These are phyloP conservation scores for Podospora comata DNA, from an alignment of 495 filamentous ascomycete genomes.

Conservation along the genomic window DNA sequence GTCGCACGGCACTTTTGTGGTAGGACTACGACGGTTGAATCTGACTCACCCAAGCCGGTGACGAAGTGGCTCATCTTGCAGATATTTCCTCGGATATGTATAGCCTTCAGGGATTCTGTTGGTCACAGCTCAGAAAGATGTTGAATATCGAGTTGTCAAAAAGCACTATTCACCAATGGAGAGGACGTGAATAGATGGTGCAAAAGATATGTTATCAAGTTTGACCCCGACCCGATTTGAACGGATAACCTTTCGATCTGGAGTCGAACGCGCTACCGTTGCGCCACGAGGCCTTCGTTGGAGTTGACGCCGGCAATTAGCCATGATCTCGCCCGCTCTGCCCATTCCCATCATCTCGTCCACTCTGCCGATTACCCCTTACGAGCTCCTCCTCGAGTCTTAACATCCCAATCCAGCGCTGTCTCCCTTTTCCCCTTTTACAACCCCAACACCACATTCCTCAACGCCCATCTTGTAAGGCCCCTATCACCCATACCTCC, in stretches of 20 bases:
- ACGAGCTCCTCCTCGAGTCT: not conserved
- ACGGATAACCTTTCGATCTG: conserved; percentile 20
- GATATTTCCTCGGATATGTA: not conserved
- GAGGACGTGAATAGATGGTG: too few relatives aligned
- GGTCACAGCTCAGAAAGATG: not conserved
- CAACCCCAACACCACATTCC: too few relatives aligned
- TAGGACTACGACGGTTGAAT: not conserved
- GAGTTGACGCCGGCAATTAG: not conserved
- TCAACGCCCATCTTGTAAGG: too few relatives aligned
- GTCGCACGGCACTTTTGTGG: not conserved
- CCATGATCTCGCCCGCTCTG: not conserved
- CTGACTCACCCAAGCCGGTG: not conserved
- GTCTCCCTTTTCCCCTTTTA: too few relatives aligned
- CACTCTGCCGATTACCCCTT: too few relatives aligned
- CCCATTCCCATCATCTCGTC: too few relatives aligned
- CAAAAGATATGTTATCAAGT: not conserved
- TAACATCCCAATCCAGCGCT: too few relatives aligned
- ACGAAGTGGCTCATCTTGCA: not conserved
- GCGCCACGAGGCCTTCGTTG: conserved; percentile 13
- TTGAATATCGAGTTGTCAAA: not conserved
- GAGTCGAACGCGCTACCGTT: conserved; percentile 15
- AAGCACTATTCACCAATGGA: not conserved
- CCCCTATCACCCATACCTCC: too few relatives aligned
- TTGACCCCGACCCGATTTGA: conserved; percentile 16
- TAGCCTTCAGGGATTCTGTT: not conserved